phyloP scores from a whole-genome alignment of 805 yeast genomes.

The Candida ascalaphidarum region DNA sequence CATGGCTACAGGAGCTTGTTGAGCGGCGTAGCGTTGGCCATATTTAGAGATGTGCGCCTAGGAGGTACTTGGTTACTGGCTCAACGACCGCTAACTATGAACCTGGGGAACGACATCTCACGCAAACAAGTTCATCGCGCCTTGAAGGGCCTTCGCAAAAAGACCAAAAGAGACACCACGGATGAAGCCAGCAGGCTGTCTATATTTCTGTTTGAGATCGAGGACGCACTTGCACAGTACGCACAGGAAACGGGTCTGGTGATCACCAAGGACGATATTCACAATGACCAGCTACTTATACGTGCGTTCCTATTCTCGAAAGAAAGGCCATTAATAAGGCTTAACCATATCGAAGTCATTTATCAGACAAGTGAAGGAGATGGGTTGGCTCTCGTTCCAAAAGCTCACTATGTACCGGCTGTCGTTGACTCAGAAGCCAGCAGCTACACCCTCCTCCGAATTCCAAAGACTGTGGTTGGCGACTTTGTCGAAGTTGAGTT shows the following conservation, averaged over 20 bases:
- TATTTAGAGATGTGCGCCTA: not conserved
- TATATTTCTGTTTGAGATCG: conserved; percentile 16
- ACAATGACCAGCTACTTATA: conserved; percentile 14
- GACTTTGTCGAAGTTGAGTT: conserved; percentile 23
- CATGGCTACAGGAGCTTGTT: not conserved
- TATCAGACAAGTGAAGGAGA: conserved; percentile 26
- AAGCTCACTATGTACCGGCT: conserved; percentile 9
- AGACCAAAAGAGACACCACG: conserved; percentile 21
- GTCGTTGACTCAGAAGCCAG: conserved; percentile 6
- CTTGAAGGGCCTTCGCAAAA: conserved; percentile 7
- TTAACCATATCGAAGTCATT: conserved; percentile 12
- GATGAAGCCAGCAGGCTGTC: conserved; percentile 20
- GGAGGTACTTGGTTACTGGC: not conserved
- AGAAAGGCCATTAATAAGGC: conserved; percentile 9
- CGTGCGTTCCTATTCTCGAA: conserved; percentile 14
- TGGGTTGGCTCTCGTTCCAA: conserved; percentile 25
- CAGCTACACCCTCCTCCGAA: conserved; percentile 12
- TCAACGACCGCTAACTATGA: not conserved
- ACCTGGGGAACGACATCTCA: conserved; percentile 1
- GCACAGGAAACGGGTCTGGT: conserved; percentile 1
- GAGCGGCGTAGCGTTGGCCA: not conserved
- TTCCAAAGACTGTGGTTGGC: conserved; percentile 33
- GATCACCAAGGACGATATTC: conserved; percentile 8
- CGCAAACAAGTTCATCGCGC: conserved; percentile 1
- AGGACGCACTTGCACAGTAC: conserved; percentile 9